Base-by-base conservation (phyloP, 768 basidiomycete species). In the Mycena olivaceomarginata region DNA sequence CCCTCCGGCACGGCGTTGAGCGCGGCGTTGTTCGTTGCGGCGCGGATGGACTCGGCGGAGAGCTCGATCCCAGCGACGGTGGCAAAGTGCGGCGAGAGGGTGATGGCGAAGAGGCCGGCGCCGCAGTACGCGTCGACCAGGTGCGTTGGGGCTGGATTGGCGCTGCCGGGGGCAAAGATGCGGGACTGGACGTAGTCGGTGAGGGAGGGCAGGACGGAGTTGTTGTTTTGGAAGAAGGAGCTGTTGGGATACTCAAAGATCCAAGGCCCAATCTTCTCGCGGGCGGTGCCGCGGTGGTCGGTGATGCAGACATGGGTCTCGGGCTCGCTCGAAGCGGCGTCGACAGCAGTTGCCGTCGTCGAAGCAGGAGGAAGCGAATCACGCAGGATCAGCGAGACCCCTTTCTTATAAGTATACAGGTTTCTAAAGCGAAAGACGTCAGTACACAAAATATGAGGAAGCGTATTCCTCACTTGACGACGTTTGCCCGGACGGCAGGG, bases 161-260 rank as follows among this genome's bases (percentile, higher is more conserved):
- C 53, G 65, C 51, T 46, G 81, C 59, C 74, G 79, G 67, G 39
- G 37, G 85, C 86, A 81, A 93, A 92, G 81, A 97, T 93, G 69
- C 94, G 92, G 40, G 94, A 91, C 59, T 90, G 90, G 70, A 98
- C 97, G 86, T 98, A 96, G 75, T 91, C 83, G n/a, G 95, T 95
- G 67, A 99, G 90, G 0, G 96, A 93, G 8, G 93, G 89, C 40
- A 99, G 91, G 51, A 98, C 95, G 9, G 96, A 93, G 83, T 98
- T 98, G 91, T 99, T 99, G 89, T 99, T 99, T 83, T 99, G 98
- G 91, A 99, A 99, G 89, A 99, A 99, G 5, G 96, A 95, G 63
- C 95, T 93, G 8, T 94, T 96, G 25, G 89, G 91, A 85, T 96
- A 98, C 82, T 97, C 94, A 86, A 99, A 98, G 60, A 94, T 84